Evolutionary conservation across 2,329 filamentous ascomycete genomes (phyloP).

Genomic region (Trichoderma polysporum): DNA sequence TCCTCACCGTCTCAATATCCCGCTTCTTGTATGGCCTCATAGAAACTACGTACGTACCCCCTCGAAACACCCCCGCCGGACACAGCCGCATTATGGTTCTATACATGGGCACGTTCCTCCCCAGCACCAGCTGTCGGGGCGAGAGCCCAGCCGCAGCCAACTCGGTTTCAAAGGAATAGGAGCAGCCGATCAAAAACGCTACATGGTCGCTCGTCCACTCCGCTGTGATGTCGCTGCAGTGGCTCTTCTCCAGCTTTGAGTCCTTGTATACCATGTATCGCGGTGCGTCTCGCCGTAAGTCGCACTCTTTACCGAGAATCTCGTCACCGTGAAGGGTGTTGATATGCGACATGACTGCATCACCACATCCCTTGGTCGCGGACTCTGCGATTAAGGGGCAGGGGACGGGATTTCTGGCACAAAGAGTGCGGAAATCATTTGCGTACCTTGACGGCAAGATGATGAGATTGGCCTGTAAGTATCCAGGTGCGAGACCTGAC

Average conservation of each 20-base stretch:
- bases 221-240: conserved; percentile 43
- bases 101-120: conserved; percentile 62
- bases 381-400: conserved; percentile 61
- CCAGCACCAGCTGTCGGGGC: conserved; percentile 49
- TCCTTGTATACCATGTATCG: conserved; percentile 59
- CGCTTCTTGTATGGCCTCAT: conserved; percentile 58
- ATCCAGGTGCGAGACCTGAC: conserved; percentile 53
- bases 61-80: conserved; percentile 58
- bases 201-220: conserved; percentile 60
- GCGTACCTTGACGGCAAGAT: conserved; percentile 58
- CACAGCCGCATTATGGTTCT: conserved; percentile 55
- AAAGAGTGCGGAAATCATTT: conserved; percentile 57
- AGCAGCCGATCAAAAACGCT: conserved; percentile 63
- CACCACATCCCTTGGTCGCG: conserved; percentile 42
- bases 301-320: conserved; percentile 43
- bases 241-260: conserved; percentile 40
- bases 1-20: conserved; percentile 53
- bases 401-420: conserved; percentile 60
- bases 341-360: conserved; percentile 37
- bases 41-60: conserved; percentile 57
- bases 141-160: conserved; percentile 50
- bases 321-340: conserved; percentile 23
- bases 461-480: conserved; percentile 63
- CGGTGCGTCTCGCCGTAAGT: conserved; percentile 59
- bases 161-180: conserved; percentile 62